These are phyloP conservation scores for Trichomonascaceae sp. DNA, from an alignment of 1,139 yeast genomes.

Conservation along the genomic window DNA sequence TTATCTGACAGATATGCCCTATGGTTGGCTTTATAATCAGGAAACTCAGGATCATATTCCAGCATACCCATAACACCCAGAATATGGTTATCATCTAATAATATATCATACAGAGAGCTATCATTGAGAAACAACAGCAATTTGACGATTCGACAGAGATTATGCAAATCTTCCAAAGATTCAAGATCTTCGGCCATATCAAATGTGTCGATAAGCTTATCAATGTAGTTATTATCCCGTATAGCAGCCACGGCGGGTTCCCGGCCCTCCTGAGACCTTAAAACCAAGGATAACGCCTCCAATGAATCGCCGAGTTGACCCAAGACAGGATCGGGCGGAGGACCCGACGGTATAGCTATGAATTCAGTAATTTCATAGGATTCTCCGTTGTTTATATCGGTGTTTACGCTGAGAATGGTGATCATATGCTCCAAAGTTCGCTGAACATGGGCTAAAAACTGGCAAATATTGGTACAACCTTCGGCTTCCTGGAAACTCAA, in stretches of 20 bases:
- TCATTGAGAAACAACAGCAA: conserved; percentile 59
- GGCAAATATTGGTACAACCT: conserved; percentile 82
- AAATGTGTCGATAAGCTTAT: conserved; percentile 48
- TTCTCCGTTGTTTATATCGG: conserved; percentile 36
- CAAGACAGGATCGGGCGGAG: conserved; percentile 54
- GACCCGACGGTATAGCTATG: conserved; percentile 70
- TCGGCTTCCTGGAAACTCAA: conserved; percentile 87
- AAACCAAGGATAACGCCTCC: conserved; percentile 33
- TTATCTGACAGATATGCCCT: conserved; percentile 56
- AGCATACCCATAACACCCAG: conserved; percentile 70
- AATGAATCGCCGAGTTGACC: conserved; percentile 41
- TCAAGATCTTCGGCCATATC: conserved; percentile 47
- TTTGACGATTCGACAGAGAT: conserved; percentile 67
- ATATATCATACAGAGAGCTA: conserved; percentile 55
- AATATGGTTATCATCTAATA: conserved; percentile 57
- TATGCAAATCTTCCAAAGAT: conserved; percentile 49
- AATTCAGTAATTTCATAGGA: conserved; percentile 55
- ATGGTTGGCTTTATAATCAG: conserved; percentile 71
- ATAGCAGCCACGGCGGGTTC: conserved; percentile 30
- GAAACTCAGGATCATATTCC: conserved; percentile 87
- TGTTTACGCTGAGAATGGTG: conserved; percentile 65
- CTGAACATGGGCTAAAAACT: conserved; percentile 67
- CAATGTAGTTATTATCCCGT: conserved; percentile 42
- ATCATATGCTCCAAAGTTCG: conserved; percentile 59
- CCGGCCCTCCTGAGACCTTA: conserved; percentile 28